Evolutionary conservation across 1,284 basidiomycete genomes (phyloP).

Genomic region (Quambalaria eucalypti): DNA sequence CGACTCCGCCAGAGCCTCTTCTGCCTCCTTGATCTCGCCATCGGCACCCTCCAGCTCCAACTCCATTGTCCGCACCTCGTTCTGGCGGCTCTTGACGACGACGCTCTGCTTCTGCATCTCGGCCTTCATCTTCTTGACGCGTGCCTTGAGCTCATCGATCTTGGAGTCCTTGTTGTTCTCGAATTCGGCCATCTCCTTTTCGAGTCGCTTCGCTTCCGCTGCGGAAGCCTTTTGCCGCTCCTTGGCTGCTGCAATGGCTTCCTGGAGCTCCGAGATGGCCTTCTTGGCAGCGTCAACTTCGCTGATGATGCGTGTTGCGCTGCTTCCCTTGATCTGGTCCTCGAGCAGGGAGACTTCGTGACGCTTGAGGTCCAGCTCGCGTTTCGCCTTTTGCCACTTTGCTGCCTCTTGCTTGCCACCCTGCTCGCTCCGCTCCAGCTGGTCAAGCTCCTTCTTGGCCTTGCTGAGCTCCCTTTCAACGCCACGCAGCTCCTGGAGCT

Average conservation of each 20-base stretch:
- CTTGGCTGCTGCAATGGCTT: conserved; percentile 60
- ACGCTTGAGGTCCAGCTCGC: conserved; percentile 76
- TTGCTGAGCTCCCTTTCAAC: conserved; percentile 58
- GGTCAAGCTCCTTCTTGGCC: conserved; percentile 52
- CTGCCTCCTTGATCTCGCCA: conserved; percentile 62
- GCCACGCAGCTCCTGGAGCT: conserved; percentile 70
- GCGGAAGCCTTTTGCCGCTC: conserved; percentile 67
- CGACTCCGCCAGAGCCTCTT: conserved; percentile 59
- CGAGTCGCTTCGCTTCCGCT: conserved; percentile 72
- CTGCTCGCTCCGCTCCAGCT: conserved; percentile 51
- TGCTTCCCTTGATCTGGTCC: conserved; percentile 78
- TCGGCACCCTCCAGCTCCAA: conserved; percentile 84
- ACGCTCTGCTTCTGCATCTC: conserved; percentile 70
- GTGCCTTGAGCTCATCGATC: conserved; percentile 75
- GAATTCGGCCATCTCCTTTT: conserved; percentile 96
- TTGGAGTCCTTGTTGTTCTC: conserved; percentile 97
- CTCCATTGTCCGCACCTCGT: conserved; percentile 74
- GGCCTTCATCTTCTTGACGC: conserved; percentile 71
- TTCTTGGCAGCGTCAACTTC: conserved; percentile 70
- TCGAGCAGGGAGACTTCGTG: conserved; percentile 77
- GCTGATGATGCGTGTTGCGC: conserved; percentile 67
- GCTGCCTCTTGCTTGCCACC: conserved; percentile 1
- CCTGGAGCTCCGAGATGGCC: conserved; percentile 61
- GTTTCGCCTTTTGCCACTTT: conserved; percentile 60
- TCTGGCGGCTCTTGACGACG: conserved; percentile 74